Base-by-base conservation (phyloP, 495 filamentous ascomycete genomes). In the Talaromyces liani region DNA sequence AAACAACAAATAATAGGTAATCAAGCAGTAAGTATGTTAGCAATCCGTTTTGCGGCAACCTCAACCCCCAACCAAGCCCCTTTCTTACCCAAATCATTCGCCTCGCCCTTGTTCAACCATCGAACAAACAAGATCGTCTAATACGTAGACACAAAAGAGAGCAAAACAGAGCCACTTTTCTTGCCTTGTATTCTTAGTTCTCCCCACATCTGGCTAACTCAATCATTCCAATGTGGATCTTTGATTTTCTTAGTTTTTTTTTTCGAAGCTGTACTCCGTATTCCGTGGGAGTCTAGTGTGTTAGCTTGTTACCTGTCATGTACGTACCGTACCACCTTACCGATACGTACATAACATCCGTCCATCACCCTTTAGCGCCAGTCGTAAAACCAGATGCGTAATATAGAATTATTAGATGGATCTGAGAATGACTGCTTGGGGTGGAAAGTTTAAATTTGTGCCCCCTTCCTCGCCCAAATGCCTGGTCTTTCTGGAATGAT, bases 401-500 rank as follows among this genome's bases (percentile, higher is more conserved):
- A 56, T 56, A 29, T 56, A 14, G 5, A 9, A 49, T 49, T 18
- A 41, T 41, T 18, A 49, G 53, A 56, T 56, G 53, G 53, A 58
- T 58, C 56, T 58, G 27, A 58, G 56, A 58, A 58, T 58, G 56
- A 27, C 24, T 56, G 53, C 27, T 27, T 54, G 10, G 45, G 24
- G 56, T 24, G 16, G 27, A 14, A 58, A 22, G 16, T 58, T 58
- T 58, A 58, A 58, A 58, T 34, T 36, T 33, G 27, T 8, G 45
- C 24, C 59, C 24, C 59, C 39, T 61, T 61, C 45, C 59, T 61
- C 39, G n/a, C 39, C 31, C 39, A 45, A 36, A 49, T 49, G n/a
- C 45, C 45, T 49, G 45, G 9, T 49, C 45, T 49, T 49, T 49
- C 45, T 49, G 45, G 45, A 49, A 49, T 49, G 45, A 49, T 49